These are phyloP conservation scores for Glomus cerebriforme DNA, from an alignment of 192 early-diverging fungal species.

Conservation along the genomic window DNA sequence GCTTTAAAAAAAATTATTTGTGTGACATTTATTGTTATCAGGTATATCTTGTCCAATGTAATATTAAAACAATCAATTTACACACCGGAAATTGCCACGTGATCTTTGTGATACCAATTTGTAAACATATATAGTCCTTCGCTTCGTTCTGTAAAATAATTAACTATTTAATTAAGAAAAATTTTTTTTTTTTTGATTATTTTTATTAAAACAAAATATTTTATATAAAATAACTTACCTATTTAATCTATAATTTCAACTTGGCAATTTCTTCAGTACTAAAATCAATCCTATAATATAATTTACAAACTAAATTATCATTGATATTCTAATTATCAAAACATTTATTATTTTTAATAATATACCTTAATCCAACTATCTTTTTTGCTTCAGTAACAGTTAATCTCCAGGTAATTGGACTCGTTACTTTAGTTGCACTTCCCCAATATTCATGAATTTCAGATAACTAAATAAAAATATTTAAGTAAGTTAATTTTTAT, in stretches of 20 bases:
- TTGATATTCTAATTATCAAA: background rate
- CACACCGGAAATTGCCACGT: no score
- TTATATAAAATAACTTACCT: no score
- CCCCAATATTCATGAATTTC: slow-evolving; percentile 78
- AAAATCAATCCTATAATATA: slow-evolving; percentile 58
- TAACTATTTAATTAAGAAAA: no score
- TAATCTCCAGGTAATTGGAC: slow-evolving; percentile 71
- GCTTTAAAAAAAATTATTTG: no score
- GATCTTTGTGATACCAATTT: no score
- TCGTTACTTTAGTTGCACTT: slow-evolving; percentile 44
- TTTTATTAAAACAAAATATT: no score
- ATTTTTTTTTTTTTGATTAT: no score
- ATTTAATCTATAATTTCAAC: slow-evolving; percentile 37
- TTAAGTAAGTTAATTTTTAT: background rate
- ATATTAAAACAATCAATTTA: no score
- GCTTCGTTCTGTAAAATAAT: no score
- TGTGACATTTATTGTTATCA: no score
- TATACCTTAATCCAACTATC: slow-evolving; percentile 63
- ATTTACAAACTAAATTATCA: background rate
- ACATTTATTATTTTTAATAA: slow-evolving; percentile 4
- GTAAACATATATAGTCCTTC: no score
- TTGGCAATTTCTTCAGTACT: slow-evolving; percentile 56
- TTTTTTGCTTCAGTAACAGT: slow-evolving; percentile 68
- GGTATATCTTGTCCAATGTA: no score
- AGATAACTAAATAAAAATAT: slow-evolving; percentile 39